phyloP scores from a whole-genome alignment of 2,329 filamentous ascomycete genomes.

The Monosporascus sp. region DNA sequence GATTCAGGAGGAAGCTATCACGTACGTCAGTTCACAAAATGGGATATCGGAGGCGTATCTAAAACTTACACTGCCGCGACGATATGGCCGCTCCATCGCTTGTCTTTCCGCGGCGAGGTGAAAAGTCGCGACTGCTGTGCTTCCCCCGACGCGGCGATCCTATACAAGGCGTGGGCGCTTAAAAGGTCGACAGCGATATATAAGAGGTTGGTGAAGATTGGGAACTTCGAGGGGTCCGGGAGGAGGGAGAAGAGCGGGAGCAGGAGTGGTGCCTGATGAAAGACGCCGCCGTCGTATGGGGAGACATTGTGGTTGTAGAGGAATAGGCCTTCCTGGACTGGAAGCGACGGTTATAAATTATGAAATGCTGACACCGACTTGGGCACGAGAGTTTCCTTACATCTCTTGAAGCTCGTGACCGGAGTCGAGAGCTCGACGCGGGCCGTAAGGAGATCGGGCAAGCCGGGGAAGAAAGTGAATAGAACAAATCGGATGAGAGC shows the following conservation, averaged over 20 bases:
- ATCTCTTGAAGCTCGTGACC: slow-evolving; percentile 94
- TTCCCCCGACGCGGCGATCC: slow-evolving; percentile 77
- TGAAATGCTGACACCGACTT: too few species aligned
- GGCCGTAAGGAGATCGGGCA: slow-evolving; percentile 80
- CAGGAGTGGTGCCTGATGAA: slow-evolving; percentile 77
- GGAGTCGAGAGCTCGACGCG: slow-evolving; percentile 96
- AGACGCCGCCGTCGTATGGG: slow-evolving; percentile 90
- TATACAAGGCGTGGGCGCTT: slow-evolving; percentile 71
- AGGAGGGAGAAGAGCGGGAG: slow-evolving; percentile 88
- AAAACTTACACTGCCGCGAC: slow-evolving; percentile 69
- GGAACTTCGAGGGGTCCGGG: slow-evolving; percentile 61
- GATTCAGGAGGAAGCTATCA: slow-evolving; percentile 82
- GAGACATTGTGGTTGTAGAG: slow-evolving; percentile 95
- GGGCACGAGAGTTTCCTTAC: slow-evolving; percentile 45
- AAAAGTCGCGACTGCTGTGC: slow-evolving; percentile 70
- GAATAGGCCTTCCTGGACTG: slow-evolving; percentile 94
- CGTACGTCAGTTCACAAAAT: not conserved
- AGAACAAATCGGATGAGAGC: slow-evolving; percentile 74
- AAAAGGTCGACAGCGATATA: slow-evolving; percentile 79
- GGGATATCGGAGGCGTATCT: not conserved
- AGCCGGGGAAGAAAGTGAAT: slow-evolving; percentile 72
- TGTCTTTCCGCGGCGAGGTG: slow-evolving; percentile 69
- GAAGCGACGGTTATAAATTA: not conserved
- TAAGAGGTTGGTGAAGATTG: slow-evolving; percentile 71
- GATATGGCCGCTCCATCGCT: slow-evolving; percentile 67